Conservation (phyloP, 306 rosid species). For the Gastrolobium bilobum region DNA sequence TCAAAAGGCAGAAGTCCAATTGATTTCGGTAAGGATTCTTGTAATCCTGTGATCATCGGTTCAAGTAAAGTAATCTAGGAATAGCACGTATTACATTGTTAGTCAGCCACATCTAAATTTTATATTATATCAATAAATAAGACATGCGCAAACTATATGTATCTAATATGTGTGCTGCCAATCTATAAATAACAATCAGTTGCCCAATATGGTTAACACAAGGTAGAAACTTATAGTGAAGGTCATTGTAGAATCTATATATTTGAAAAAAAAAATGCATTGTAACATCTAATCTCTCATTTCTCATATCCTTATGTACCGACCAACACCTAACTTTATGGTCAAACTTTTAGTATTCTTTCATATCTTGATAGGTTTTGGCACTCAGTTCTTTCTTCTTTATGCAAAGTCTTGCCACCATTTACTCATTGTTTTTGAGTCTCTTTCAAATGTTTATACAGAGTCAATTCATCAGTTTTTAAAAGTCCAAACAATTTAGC, state of each 20-base stretch:
- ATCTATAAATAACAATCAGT: conserved; percentile 25
- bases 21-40: conserved; percentile 94
- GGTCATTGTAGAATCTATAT: conserved; percentile 17
- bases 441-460: conserved; percentile 8
- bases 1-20: conserved; percentile 97
- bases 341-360: conserved; percentile 36
- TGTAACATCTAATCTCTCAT: conserved; percentile 3
- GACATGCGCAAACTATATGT: conserved; percentile 30
- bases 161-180: background rate
- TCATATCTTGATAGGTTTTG: conserved; percentile 9
- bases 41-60: conserved; percentile 91
- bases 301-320: conserved; percentile 13
- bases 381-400: conserved; percentile 1
- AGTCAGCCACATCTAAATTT: conserved; percentile 35
- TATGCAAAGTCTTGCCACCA: conserved; percentile 8
- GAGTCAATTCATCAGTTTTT: conserved; percentile 14
- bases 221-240: conserved; percentile 6
- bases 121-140: conserved; percentile 15
- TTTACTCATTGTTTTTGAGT: conserved; percentile 1
- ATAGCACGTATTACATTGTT: conserved; percentile 33
- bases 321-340: conserved; percentile 22
- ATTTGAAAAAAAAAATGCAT: conserved; percentile 1
- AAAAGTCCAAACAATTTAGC: conserved; percentile 4
- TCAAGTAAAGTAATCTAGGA: conserved; percentile 87
- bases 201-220: conserved; percentile 10